Evolutionary conservation across 768 basidiomycete species (phyloP).

Genomic region (Hericium rajendrae): DNA sequence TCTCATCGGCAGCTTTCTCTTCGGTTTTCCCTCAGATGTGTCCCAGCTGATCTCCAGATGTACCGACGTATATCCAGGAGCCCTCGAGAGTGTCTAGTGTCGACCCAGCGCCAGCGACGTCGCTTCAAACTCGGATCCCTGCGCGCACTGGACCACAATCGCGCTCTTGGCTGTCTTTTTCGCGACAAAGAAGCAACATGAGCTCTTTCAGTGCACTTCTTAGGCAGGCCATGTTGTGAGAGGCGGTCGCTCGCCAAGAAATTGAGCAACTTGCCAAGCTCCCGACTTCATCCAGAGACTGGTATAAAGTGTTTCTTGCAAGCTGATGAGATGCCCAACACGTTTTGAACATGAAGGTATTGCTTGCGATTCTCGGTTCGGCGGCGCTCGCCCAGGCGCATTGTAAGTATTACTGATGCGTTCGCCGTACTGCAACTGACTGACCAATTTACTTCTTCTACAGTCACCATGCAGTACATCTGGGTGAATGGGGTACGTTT

Average conservation of each 20-base stretch:
- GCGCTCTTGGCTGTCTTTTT: too few relatives aligned
- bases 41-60: too few relatives aligned
- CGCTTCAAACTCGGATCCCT: too few relatives aligned
- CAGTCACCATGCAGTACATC: conserved; percentile 44
- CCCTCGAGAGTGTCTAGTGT: too few relatives aligned
- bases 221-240: neutral
- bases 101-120: too few relatives aligned
- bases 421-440: neutral
- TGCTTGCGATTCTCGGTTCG: conserved; percentile 24
- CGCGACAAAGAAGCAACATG: too few relatives aligned
- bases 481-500: conserved; percentile 35
- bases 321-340: neutral
- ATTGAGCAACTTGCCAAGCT: neutral
- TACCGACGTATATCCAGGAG: too few relatives aligned
- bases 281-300: neutral
- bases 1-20: too few relatives aligned
- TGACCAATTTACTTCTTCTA: neutral
- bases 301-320: neutral
- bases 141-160: too few relatives aligned
- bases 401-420: conserved; percentile 18
- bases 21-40: too few relatives aligned
- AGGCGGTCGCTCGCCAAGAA: neutral
- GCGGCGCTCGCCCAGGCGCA: conserved; percentile 33
- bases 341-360: conserved; percentile 25
- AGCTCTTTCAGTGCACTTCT: neutral